These are phyloP conservation scores for Pseudozyma thailandica DNA, from an alignment of 1,284 basidiomycete species.

Conservation along the genomic window DNA sequence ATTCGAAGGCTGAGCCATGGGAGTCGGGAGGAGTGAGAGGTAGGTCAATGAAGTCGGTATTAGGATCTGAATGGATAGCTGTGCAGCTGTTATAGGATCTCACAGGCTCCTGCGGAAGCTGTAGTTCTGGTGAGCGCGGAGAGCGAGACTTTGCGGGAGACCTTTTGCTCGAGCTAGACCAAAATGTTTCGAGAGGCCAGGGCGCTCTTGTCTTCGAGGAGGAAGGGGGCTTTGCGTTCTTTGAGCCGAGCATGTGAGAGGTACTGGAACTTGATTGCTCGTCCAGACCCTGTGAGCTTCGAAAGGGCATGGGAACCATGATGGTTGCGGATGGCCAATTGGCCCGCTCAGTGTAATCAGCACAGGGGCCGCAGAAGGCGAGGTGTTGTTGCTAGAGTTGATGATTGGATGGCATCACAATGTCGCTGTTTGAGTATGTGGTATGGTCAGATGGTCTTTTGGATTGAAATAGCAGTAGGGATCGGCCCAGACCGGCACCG, in stretches of 20 bases:
- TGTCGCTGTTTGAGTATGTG: too few relatives aligned
- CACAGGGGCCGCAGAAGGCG: not conserved
- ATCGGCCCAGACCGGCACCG: too few relatives aligned
- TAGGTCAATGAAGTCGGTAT: slow-evolving; percentile 21
- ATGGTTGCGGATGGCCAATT: not conserved
- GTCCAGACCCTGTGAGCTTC: slow-evolving; percentile 5
- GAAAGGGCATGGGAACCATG: slow-evolving; percentile 19
- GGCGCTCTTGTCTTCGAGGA: slow-evolving; percentile 23
- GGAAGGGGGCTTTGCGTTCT: slow-evolving; percentile 12
- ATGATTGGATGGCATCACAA: not conserved
- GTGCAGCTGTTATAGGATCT: slow-evolving; percentile 23
- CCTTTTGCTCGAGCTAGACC: slow-evolving; percentile 22
- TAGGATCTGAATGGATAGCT: slow-evolving; percentile 16
- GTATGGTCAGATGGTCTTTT: not conserved
- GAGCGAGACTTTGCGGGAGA: slow-evolving; percentile 19
- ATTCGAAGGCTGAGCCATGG: slow-evolving; percentile 23
- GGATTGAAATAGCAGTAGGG: too few relatives aligned
- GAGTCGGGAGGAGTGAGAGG: slow-evolving; percentile 45
- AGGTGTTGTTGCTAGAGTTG: not conserved
- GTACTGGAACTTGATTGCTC: slow-evolving; percentile 5
- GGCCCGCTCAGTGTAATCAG: too few relatives aligned
- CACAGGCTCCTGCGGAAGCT: not conserved
- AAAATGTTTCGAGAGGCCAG: slow-evolving; percentile 45
- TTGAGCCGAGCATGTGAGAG: slow-evolving; percentile 11
- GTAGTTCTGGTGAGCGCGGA: slow-evolving; percentile 2